A percentile compares a stretch with the other conserved stretches of the same genome.
These are phyloP conservation scores for Cynanchum wilfordii DNA, from an alignment of 257 asterid species.

Conservation along the genomic window DNA sequence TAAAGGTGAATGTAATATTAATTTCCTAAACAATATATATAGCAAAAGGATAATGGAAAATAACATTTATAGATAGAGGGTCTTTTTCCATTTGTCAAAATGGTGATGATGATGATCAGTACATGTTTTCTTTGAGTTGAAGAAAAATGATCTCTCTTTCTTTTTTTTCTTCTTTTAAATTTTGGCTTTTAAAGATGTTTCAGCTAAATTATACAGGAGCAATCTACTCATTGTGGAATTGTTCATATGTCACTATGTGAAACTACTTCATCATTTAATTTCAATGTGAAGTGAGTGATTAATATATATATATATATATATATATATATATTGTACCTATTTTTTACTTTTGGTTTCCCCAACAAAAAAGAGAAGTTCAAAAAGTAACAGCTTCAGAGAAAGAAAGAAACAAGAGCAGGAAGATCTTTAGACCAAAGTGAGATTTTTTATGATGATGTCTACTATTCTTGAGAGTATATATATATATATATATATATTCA, in stretches of 20 bases:
- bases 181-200: conserved; percentile 24
- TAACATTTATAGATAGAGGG: neutral
- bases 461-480: conserved; percentile 14
- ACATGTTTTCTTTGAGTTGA: conserved; percentile 44
- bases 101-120: conserved; percentile 32
- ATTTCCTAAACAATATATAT: no score
- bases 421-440: conserved; percentile 44
- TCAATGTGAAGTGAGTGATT: conserved; percentile 24
- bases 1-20: no score
- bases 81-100: conserved; percentile 24
- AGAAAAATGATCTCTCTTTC: conserved; percentile 43
- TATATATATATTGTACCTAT: no score
- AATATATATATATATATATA: neutral
- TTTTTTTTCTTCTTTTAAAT: neutral
- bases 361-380: conserved; percentile 22
- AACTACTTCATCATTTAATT: conserved; percentile 27
- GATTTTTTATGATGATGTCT: conserved; percentile 48
- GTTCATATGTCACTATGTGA: conserved; percentile 26
- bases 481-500: neutral
- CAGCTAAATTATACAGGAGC: conserved; percentile 24
- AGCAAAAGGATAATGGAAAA: no score
- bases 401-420: conserved; percentile 20
- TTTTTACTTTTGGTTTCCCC: conserved; percentile 32
- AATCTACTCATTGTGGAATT: conserved; percentile 17
- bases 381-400: conserved; percentile 29